A percentile compares a stretch with the other conserved stretches of the same genome.
Evolutionary conservation across 768 basidiomycete genomes (phyloP).

Genomic region (Boletus sp.): DNA sequence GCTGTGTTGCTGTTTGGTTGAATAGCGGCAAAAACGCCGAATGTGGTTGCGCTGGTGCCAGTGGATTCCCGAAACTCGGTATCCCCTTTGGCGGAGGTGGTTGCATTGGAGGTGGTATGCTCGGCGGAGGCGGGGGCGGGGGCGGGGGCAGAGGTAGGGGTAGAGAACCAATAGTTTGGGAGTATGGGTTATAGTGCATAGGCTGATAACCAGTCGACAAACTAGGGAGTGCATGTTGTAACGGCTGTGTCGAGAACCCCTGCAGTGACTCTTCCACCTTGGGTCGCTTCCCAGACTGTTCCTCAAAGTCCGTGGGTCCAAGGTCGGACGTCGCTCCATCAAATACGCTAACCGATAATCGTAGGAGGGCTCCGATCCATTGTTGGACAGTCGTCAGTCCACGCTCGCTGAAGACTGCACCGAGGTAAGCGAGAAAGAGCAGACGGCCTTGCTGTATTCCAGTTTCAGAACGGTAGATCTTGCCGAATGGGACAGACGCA

Average conservation of each 20-base stretch:
- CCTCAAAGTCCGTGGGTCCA: constrained; percentile 24
- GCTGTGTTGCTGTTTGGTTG: constrained; percentile 69
- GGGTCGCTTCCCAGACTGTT: constrained; percentile 28
- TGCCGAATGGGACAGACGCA: constrained; percentile 11
- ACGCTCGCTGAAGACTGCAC: constrained; percentile 55
- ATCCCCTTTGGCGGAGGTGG: constrained; percentile 35
- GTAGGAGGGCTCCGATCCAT: constrained; percentile 52
- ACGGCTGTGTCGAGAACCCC: constrained; percentile 29
- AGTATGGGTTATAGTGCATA: constrained; percentile 32
- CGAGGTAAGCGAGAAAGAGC: constrained; percentile 66
- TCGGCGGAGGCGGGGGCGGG: constrained; percentile 28
- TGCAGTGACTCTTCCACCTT: constrained; percentile 30
- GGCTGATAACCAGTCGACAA: constrained; percentile 17
- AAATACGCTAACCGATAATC: constrained; percentile 20
- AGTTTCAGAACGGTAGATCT: constrained; percentile 16
- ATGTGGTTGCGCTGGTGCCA: constrained; percentile 60
- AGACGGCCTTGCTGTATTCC: constrained; percentile 48
- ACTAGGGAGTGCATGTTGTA: constrained; percentile 20
- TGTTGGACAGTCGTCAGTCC: constrained; percentile 49
- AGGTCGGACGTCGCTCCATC: constrained; percentile 16
- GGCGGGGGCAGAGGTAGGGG: constrained; percentile 16
- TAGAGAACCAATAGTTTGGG: constrained; percentile 10
- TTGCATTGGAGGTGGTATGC: constrained; percentile 32
- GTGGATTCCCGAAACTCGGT: constrained; percentile 45
- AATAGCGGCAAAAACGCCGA: constrained; percentile 68